Evolutionary conservation across 2,329 filamentous ascomycete species (phyloP).

Genomic region (Didymella arachidicola): DNA sequence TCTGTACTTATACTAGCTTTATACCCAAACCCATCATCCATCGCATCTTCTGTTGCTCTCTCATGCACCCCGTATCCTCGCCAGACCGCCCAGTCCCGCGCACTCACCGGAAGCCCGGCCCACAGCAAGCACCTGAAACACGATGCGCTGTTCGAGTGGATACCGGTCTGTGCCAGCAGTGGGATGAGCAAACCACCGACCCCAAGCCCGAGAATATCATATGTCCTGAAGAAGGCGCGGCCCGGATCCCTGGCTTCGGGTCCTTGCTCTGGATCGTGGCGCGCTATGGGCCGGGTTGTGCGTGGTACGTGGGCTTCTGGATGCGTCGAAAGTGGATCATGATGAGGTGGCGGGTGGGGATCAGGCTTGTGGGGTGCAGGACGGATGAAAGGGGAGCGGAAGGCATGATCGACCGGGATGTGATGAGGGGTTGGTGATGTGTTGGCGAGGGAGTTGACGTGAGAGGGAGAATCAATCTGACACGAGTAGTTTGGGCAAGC

Average conservation of each 20-base stretch:
- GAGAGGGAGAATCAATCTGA: not conserved
- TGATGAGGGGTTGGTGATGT: not conserved
- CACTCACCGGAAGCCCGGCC: conserved; percentile 13
- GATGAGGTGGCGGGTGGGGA: conserved; percentile 8
- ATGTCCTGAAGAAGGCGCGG: not conserved
- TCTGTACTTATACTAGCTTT: not conserved
- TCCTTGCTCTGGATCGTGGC: not conserved
- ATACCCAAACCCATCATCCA: not conserved
- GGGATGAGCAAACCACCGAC: not conserved
- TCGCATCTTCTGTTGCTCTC: not conserved
- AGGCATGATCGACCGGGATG: not conserved
- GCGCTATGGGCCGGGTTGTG: not conserved
- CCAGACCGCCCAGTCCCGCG: not conserved
- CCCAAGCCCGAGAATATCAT: not conserved
- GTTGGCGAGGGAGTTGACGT: not conserved
- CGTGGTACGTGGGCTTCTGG: not conserved
- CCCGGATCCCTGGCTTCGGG: conserved; percentile 3
- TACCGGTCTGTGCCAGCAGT: not conserved
- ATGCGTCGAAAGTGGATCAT: not conserved
- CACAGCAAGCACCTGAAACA: not conserved
- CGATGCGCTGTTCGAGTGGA: not conserved
- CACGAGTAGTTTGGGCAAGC: not conserved
- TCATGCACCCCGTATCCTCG: not conserved
- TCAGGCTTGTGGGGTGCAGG: not conserved
- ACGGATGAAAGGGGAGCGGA: not conserved